These are phyloP conservation scores for Pyrus bretschneideri DNA, from an alignment of 306 rosid species.

Conservation along the genomic window DNA sequence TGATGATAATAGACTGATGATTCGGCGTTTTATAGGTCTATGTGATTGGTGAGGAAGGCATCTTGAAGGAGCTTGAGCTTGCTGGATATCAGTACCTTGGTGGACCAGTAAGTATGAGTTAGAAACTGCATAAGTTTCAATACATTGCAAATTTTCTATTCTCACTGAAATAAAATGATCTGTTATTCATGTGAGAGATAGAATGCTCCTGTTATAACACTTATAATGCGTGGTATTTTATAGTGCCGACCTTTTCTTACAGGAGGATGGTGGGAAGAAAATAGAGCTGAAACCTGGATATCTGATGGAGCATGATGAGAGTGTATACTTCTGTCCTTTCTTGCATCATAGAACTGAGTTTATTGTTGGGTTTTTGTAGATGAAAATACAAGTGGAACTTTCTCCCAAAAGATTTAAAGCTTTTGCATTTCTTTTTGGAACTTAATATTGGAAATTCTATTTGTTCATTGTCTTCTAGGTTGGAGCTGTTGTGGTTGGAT, in stretches of 20 bases:
- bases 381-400: not conserved
- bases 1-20: conserved; percentile 26
- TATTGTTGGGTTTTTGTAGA: not conserved
- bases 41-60: conserved; percentile 97
- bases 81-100: conserved; percentile 95
- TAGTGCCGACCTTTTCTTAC: conserved; percentile 7
- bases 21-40: conserved; percentile 55
- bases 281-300: conserved; percentile 92
- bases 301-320: conserved; percentile 85
- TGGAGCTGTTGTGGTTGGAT: conserved; percentile 98
- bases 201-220: not conserved
- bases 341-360: conserved; percentile 3
- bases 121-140: not conserved
- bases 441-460: conserved; percentile 4
- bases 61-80: conserved; percentile 95
- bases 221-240: not conserved
- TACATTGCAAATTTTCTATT: not conserved
- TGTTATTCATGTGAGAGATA: not conserved
- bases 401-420: not conserved
- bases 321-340: conserved; percentile 42
- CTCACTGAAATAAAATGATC: not conserved
- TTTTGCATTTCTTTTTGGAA: not conserved
- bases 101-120: conserved; percentile 68
- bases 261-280: conserved; percentile 92
- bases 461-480: conserved; percentile 44